phyloP scores from a whole-genome alignment of 2,329 filamentous ascomycete genomes.

The Metarhizium guizhouense region DNA sequence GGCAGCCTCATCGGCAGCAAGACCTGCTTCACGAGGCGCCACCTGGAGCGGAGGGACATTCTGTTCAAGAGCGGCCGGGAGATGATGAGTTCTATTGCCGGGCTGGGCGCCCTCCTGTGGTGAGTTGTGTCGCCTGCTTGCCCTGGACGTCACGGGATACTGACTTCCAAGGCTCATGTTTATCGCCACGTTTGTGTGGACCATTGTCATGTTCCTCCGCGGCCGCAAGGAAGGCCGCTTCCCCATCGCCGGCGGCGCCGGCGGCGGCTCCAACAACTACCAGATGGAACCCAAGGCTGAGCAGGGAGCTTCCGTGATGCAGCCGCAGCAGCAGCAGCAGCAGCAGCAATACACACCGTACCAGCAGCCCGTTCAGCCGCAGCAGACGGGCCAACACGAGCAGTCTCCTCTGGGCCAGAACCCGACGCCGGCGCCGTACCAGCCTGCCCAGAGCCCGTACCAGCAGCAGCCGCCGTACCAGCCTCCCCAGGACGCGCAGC shows the following conservation, averaged over 20 bases:
- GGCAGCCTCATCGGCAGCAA: conserved; percentile 31
- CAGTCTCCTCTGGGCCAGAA: conserved; percentile 13
- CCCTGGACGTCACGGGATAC: no score
- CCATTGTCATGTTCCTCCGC: conserved; percentile 23
- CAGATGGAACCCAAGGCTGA: conserved; percentile 26
- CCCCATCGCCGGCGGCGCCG: conserved; percentile 10
- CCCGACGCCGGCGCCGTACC: conserved; percentile 14
- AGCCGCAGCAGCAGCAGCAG: conserved; percentile 12
- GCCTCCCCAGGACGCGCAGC: conserved; percentile 12
- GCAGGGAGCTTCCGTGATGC: conserved; percentile 6
- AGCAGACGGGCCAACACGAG: conserved; percentile 8
- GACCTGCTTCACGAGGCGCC: conserved; percentile 22
- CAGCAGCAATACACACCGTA: conserved; percentile 7
- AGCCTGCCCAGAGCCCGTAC: conserved; percentile 18
- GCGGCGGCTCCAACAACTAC: conserved; percentile 11
- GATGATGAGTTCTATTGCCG: conserved; percentile 31
- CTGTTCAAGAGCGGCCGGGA: conserved; percentile 25
- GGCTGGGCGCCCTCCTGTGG: conserved; percentile 34
- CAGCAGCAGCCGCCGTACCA: conserved; percentile 19
- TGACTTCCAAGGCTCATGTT: conserved; percentile 25
- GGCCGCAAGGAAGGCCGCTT: conserved; percentile 30
- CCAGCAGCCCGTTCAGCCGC: conserved; percentile 12
- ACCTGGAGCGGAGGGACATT: conserved; percentile 17
- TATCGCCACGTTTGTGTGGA: conserved; percentile 27
- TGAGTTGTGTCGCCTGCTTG: conserved; percentile 9